Percentiles rank a stretch among this genome's conserved stretches.
Conservation (phyloP, 2,329 filamentous ascomycete species). For the Colletotrichum salicis region DNA sequence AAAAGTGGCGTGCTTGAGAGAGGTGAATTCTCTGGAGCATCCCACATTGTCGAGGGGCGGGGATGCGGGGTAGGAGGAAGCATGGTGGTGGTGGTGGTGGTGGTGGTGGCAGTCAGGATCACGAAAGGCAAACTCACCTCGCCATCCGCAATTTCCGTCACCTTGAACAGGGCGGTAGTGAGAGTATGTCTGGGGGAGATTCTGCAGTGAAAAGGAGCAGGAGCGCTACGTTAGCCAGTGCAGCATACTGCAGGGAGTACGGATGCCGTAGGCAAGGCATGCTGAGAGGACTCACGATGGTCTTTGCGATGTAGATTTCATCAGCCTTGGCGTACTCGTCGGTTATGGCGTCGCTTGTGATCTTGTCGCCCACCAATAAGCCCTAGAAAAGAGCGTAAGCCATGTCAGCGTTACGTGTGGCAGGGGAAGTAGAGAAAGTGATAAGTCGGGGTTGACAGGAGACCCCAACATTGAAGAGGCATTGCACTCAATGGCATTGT, state of each 20-base stretch:
- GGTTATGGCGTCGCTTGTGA: conserved; percentile 80
- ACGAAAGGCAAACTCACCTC: conserved; percentile 73
- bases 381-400: conserved; percentile 66
- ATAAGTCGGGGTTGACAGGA: neutral
- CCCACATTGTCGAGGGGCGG: conserved; percentile 10
- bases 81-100: neutral
- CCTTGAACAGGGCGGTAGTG: conserved; percentile 89
- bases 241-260: conserved; percentile 17
- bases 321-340: conserved; percentile 91
- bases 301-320: conserved; percentile 86
- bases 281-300: conserved; percentile 69
- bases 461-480: neutral
- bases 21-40: neutral
- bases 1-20: conserved; percentile 7
- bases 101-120: neutral
- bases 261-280: neutral
- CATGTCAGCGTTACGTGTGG: neutral
- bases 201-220: conserved; percentile 57
- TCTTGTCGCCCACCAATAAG: conserved; percentile 82
- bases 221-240: neutral
- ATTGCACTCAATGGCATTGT: no score
- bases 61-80: conserved; percentile 32
- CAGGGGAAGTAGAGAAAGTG: no score
- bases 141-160: conserved; percentile 97
- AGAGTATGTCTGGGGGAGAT: conserved; percentile 84